Conservation (phyloP, 345 rosid genomes). For the Corchorus olitorius region DNA sequence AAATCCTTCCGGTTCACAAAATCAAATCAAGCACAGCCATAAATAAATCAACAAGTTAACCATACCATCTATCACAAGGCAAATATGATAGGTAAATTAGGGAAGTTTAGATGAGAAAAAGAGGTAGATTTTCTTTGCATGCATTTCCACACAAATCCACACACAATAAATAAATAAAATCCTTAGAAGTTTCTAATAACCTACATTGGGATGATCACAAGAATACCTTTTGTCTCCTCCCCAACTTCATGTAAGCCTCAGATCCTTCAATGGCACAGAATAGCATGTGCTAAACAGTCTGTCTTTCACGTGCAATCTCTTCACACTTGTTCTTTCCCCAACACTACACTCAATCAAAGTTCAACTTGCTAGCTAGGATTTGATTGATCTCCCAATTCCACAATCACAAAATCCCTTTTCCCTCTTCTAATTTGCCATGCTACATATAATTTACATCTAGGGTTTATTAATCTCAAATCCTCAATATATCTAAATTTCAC, state of each 20-base stretch:
- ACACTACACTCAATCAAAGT: neutral
- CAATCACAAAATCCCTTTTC: neutral
- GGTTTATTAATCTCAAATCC: neutral
- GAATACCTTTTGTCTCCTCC: constrained; percentile 36
- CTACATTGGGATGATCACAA: constrained; percentile 29
- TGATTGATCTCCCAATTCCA: neutral
- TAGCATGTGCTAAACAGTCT: constrained; percentile 29
- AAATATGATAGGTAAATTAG: neutral
- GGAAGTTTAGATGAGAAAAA: neutral
- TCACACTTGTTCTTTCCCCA: constrained; percentile 17
- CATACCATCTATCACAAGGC: neutral
- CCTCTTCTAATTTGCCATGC: neutral
- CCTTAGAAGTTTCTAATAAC: constrained; percentile 24
- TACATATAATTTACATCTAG: neutral
- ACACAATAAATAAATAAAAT: neutral
- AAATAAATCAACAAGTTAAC: too few relatives aligned
- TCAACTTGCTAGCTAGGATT: neutral
- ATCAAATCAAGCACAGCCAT: too few relatives aligned
- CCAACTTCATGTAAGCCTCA: constrained; percentile 22
- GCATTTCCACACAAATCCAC: neutral
- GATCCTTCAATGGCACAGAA: constrained; percentile 37
- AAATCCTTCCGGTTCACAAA: too few relatives aligned
- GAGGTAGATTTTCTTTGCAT: neutral
- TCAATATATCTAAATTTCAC: too few relatives aligned
- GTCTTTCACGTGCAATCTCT: constrained; percentile 23